phyloP scores from a whole-genome alignment of 352 stramenopile genomes.

The Pythium utonaiense region DNA sequence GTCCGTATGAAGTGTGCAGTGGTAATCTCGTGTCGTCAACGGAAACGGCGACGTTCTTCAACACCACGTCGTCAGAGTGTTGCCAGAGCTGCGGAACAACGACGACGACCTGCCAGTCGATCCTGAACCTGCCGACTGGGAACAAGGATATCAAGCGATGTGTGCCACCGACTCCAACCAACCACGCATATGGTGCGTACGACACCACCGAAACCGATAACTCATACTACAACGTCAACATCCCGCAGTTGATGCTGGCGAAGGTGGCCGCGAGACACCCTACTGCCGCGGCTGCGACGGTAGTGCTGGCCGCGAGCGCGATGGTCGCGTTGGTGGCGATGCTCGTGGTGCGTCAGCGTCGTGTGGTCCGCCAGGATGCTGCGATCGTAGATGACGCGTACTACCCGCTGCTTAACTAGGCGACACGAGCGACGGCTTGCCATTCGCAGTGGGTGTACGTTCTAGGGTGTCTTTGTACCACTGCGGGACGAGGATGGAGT shows the following conservation, averaged over 20 bases:
- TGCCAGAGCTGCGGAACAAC: slow-evolving; percentile 37
- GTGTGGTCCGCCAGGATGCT: slow-evolving; percentile 15
- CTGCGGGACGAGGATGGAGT: too few species aligned
- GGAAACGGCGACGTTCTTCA: slow-evolving; percentile 17
- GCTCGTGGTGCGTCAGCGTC: slow-evolving; percentile 44
- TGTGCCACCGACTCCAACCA: slow-evolving; percentile 24
- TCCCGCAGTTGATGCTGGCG: slow-evolving; percentile 13
- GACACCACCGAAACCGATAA: slow-evolving; percentile 17
- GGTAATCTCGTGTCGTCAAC: slow-evolving; percentile 35
- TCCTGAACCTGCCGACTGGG: slow-evolving; percentile 36
- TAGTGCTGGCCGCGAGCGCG: slow-evolving; percentile 33
- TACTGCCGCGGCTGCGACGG: slow-evolving; percentile 28
- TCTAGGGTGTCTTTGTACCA: too few species aligned
- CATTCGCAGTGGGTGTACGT: too few species aligned
- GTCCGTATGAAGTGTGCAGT: slow-evolving; percentile 47
- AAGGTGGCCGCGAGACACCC: slow-evolving; percentile 18
- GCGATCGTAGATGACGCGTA: slow-evolving; percentile 45
- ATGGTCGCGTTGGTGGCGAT: slow-evolving; percentile 50
- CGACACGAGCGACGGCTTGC: too few species aligned
- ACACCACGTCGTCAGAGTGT: slow-evolving; percentile 33
- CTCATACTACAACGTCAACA: too few species aligned
- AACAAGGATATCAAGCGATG: slow-evolving; percentile 54
- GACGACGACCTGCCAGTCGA: slow-evolving; percentile 33
- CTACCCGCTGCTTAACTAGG: slow-evolving; percentile 57
- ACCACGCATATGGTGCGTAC: not conserved